Conservation (phyloP, 2,329 filamentous ascomycete genomes). For the Verticillium albo-atrum region DNA sequence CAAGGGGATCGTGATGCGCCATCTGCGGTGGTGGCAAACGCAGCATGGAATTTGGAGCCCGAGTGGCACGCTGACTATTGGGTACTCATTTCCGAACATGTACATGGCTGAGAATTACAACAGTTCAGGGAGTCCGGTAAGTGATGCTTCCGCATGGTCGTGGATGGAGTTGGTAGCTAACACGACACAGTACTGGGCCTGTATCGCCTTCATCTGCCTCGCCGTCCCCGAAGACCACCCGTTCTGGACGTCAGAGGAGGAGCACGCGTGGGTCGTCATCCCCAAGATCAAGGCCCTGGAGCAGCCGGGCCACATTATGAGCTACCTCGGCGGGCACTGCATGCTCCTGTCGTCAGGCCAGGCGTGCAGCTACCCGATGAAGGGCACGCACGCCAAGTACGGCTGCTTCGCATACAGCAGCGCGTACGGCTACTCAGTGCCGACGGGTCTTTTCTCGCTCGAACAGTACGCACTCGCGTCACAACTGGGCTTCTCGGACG, state of each 20-base stretch:
- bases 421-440: conserved; percentile 72
- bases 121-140: conserved; percentile 61
- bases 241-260: conserved; percentile 69
- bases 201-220: conserved; percentile 70
- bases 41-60: conserved; percentile 71
- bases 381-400: conserved; percentile 78
- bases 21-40: conserved; percentile 75
- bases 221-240: conserved; percentile 65
- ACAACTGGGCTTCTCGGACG: conserved; percentile 71
- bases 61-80: conserved; percentile 70
- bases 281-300: conserved; percentile 55
- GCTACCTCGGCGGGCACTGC: conserved; percentile 67
- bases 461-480: conserved; percentile 74
- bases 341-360: conserved; percentile 74
- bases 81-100: conserved; percentile 76
- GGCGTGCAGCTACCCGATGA: conserved; percentile 78
- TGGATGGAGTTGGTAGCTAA: not conserved
- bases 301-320: conserved; percentile 70
- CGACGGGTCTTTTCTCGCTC: conserved; percentile 69
- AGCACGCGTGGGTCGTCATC: conserved; percentile 52
- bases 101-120: conserved; percentile 84
- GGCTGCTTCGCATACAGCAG: conserved; percentile 75
- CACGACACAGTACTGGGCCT: conserved; percentile 66
- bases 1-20: conserved; percentile 69
- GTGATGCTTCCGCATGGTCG: conserved; percentile 12